Percentiles rank a stretch among this genome's conserved stretches.
Evolutionary conservation across 768 basidiomycete species (phyloP).

Genomic region (Cantharellus cinnabarinus): DNA sequence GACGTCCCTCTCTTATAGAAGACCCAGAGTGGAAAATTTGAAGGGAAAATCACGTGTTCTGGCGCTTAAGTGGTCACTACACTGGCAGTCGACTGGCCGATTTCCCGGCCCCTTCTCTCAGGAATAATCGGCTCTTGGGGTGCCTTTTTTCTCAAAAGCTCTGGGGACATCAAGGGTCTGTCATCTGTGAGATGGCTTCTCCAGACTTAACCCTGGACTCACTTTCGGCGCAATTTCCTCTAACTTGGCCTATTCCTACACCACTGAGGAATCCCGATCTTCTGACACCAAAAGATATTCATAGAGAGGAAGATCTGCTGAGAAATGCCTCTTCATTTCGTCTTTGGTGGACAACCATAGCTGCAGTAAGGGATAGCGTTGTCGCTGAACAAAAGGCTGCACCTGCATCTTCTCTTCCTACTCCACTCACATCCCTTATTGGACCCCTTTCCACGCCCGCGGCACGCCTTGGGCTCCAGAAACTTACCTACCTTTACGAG

Average conservation of each 20-base stretch:
- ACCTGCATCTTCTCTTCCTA: conserved; percentile 23
- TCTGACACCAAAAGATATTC: conserved; percentile 51
- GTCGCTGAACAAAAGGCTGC: conserved; percentile 37
- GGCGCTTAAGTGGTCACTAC: no score
- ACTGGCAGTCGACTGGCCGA: no score
- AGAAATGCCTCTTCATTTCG: conserved; percentile 81
- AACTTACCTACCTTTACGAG: conserved; percentile 84
- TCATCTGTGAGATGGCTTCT: neutral
- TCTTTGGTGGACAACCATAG: conserved; percentile 82
- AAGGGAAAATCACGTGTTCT: no score
- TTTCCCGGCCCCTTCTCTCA: no score
- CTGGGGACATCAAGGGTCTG: no score
- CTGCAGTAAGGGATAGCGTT: conserved; percentile 48
- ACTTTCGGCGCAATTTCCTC: conserved; percentile 45
- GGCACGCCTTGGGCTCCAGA: conserved; percentile 58
- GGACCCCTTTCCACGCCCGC: conserved; percentile 60
- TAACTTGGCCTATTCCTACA: conserved; percentile 69
- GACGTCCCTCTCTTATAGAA: no score
- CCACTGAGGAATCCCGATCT: conserved; percentile 61
- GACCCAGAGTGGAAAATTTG: no score
- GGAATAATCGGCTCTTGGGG: no score
- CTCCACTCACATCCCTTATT: conserved; percentile 37
- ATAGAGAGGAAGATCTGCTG: conserved; percentile 83
- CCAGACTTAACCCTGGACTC: conserved; percentile 23
- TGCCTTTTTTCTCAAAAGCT: no score